phyloP scores from a whole-genome alignment of 192 early-diverging fungal species.

The Chytriomyces sp. region DNA sequence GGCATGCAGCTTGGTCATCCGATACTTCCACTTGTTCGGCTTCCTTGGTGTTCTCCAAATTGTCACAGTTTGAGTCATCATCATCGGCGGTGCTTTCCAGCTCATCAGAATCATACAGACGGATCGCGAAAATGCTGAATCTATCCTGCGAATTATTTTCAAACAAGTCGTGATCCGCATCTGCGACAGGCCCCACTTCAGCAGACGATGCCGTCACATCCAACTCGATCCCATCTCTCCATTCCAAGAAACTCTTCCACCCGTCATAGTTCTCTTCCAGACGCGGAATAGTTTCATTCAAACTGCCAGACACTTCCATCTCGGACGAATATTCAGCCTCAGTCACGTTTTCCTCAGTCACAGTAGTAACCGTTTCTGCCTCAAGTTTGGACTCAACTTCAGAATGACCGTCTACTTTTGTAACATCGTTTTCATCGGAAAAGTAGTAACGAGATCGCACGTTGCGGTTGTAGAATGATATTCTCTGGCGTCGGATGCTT shows the following conservation, averaged over 20 bases:
- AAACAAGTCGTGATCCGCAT: not conserved
- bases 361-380: slow-evolving; percentile 5
- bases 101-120: not conserved
- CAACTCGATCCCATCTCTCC: slow-evolving; percentile 22
- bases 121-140: not conserved
- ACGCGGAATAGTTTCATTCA: too few relatives aligned
- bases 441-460: slow-evolving; percentile 10
- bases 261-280: not conserved
- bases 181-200: not conserved
- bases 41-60: too few relatives aligned
- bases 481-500: not conserved
- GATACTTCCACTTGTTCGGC: too few relatives aligned
- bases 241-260: slow-evolving; percentile 34
- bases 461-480: slow-evolving; percentile 20
- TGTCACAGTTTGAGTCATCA: not conserved
- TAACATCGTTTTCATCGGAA: not conserved
- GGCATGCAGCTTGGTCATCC: too few relatives aligned
- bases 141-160: not conserved
- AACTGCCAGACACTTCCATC: not conserved
- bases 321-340: not conserved
- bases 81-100: not conserved
- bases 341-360: not conserved
- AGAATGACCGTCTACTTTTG: not conserved
- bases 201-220: not conserved
- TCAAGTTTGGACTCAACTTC: slow-evolving; percentile 2